These are phyloP conservation scores for Darksidea phi DNA, from an alignment of 495 filamentous ascomycete genomes.

Conservation along the genomic window DNA sequence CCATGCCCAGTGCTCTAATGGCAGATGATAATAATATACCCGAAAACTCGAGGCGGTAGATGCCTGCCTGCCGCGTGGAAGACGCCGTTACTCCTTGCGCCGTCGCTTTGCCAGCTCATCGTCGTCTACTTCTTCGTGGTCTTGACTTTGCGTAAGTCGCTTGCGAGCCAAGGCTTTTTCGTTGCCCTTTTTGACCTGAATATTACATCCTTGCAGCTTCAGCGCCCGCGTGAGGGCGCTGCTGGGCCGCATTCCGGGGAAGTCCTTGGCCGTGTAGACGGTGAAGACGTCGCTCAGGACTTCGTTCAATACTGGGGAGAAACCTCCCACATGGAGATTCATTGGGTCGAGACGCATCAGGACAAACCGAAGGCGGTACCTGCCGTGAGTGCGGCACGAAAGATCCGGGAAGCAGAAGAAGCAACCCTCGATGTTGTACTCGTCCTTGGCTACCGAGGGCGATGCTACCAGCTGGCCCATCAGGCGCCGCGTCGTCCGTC, in stretches of 20 bases:
- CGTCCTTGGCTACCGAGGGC: slow-evolving; percentile 68
- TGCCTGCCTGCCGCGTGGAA: neutral
- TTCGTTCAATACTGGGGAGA: slow-evolving; percentile 61
- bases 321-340: slow-evolving; percentile 50
- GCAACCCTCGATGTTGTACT: slow-evolving; percentile 65
- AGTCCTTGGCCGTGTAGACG: slow-evolving; percentile 95
- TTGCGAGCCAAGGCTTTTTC: slow-evolving; percentile 53
- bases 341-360: slow-evolving; percentile 73
- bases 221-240: slow-evolving; percentile 66
- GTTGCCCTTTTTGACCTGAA: slow-evolving; percentile 81
- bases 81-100: slow-evolving; percentile 32
- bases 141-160: slow-evolving; percentile 40
- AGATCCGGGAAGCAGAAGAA: slow-evolving; percentile 97
- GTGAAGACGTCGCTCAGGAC: slow-evolving; percentile 77
- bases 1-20: slow-evolving; percentile 22
- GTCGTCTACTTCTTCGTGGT: slow-evolving; percentile 51
- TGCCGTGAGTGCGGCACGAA: slow-evolving; percentile 82
- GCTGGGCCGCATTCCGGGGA: slow-evolving; percentile 84
- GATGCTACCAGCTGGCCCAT: slow-evolving; percentile 78
- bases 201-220: slow-evolving; percentile 72
- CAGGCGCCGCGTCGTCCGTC: slow-evolving; percentile 58
- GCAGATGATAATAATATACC: slow-evolving; percentile 1
- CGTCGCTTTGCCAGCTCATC: slow-evolving; percentile 34
- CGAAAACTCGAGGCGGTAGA: neutral
- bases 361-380: slow-evolving; percentile 80